These are phyloP conservation scores for Aureobasidium vineae DNA, from an alignment of 2,329 filamentous ascomycete species.

Conservation along the genomic window DNA sequence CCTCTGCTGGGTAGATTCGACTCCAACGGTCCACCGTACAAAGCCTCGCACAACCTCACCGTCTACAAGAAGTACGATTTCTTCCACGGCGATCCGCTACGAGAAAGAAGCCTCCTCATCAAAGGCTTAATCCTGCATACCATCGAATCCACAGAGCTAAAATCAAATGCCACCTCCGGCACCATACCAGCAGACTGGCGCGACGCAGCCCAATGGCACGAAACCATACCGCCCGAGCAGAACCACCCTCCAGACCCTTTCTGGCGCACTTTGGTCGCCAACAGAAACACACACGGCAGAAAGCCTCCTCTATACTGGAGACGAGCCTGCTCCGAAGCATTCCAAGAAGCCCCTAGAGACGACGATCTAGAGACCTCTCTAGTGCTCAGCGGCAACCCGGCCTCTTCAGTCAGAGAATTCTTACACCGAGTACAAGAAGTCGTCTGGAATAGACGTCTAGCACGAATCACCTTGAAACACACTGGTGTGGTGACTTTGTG, in stretches of 20 bases:
- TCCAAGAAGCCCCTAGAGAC: slow-evolving; percentile 13
- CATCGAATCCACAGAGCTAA: background rate
- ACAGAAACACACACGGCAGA: slow-evolving; percentile 13
- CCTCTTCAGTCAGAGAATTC: slow-evolving; percentile 17
- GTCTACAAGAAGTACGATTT: background rate
- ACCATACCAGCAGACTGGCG: slow-evolving; percentile 13
- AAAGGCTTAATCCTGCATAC: background rate
- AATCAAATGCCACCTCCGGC: slow-evolving; percentile 5
- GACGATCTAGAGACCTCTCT: slow-evolving; percentile 13
- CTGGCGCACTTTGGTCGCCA: slow-evolving; percentile 26
- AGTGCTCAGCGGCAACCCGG: background rate
- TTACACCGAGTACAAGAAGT: slow-evolving; percentile 19
- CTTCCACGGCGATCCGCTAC: background rate
- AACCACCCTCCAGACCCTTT: slow-evolving; percentile 22
- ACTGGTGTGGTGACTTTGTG: background rate
- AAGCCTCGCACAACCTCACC: slow-evolving; percentile 9
- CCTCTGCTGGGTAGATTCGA: slow-evolving; percentile 24
- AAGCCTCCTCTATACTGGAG: slow-evolving; percentile 7
- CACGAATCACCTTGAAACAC: background rate
- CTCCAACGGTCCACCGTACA: background rate
- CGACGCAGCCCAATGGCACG: slow-evolving; percentile 8
- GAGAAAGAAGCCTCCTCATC: background rate
- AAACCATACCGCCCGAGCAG: background rate
- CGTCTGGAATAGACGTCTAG: slow-evolving; percentile 3
- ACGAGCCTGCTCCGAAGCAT: slow-evolving; percentile 21